phyloP scores from a whole-genome alignment of 192 early-diverging fungal species.

The Powellomyces hirtus region DNA sequence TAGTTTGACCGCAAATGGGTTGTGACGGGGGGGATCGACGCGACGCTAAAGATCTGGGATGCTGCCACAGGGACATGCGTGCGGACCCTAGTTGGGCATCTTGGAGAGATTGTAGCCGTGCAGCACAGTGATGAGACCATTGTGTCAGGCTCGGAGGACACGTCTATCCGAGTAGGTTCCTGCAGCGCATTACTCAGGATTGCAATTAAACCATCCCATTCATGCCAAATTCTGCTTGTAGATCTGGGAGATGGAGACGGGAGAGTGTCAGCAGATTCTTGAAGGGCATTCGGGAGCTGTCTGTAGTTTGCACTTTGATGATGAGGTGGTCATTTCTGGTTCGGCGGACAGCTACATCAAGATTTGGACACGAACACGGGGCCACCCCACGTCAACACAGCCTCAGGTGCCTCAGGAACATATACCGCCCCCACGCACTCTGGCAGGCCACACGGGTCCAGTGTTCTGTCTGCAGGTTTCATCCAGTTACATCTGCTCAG shows the following conservation, averaged over 20 bases:
- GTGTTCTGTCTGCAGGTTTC: constrained; percentile 39
- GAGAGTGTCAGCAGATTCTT: constrained; percentile 23
- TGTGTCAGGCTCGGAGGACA: constrained; percentile 43
- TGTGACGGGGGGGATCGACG: constrained; percentile 44
- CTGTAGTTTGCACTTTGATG: constrained; percentile 34
- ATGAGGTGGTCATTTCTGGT: constrained; percentile 33
- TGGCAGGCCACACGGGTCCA: constrained; percentile 32
- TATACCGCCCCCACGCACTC: not conserved
- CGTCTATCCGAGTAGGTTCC: constrained; percentile 32
- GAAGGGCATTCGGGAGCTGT: constrained; percentile 41
- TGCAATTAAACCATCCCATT: too few relatives aligned
- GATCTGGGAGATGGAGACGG: constrained; percentile 39
- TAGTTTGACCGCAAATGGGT: constrained; percentile 28
- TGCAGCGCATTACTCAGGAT: not conserved
- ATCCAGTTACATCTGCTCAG: constrained; percentile 14
- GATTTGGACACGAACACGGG: constrained; percentile 24
- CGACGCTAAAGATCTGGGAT: constrained; percentile 44
- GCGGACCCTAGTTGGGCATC: constrained; percentile 32
- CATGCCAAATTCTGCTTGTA: too few relatives aligned
- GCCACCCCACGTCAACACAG: not conserved
- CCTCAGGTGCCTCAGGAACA: not conserved
- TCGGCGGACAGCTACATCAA: constrained; percentile 46
- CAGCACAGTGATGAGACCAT: constrained; percentile 24
- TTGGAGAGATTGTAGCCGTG: constrained; percentile 37
- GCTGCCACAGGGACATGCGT: constrained; percentile 26